Base-by-base conservation (phyloP, 202 grass and related monocot species). In the Tripidium arundinaceum region DNA sequence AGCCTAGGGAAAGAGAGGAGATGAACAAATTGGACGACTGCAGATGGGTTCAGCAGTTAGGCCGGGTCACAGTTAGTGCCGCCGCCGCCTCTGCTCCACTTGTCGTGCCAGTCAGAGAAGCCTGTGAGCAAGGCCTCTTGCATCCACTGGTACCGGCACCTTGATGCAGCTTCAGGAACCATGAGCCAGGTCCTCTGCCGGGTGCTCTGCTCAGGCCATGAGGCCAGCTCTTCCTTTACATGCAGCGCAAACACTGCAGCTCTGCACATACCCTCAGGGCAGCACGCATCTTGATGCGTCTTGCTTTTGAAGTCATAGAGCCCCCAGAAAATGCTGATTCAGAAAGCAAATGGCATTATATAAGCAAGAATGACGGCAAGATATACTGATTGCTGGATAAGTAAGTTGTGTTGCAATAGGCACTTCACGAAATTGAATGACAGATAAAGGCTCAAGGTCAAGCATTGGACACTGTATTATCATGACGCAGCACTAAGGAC, bases 151-250 rank as follows among this genome's bases (percentile, higher is more conserved):
- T 94, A 89, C 8, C 91, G 83, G 62, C 89, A 97, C 79, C 68
- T 86, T 8, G 87, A 84, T 7, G 68, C 70, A 2, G 94, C 94
- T 78, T 98, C 91, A 9, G 85, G 69, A 61, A 98, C 46, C 1
- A 84, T 91, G 58, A 98, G 66, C 94, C 94, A 98, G 40, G 83
- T 83, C 88, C 94, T 86, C 57, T 77, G 42, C 13, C 94, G 75
- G 24, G 94, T 94, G 84, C 86, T 91, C 79, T 98, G 92, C 81
- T 98, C 94, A 26, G 94, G 94, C 94, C 94, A 98, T 40, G 90
- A 91, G 58, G 47, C 21, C 31, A 98, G 79, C 68, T 94, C 94
- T 79, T 98, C 94, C 46, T 90, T 94, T 66, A 94, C 94, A 59
- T 86, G 89, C 72, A 98, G 80, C 1, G 94, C 94, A 72, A 97